Evolutionary conservation across 306 rosid genomes (phyloP), one percentile per base, ranked within the genome.

Genomic region (Ziziphus jujuba): DNA sequence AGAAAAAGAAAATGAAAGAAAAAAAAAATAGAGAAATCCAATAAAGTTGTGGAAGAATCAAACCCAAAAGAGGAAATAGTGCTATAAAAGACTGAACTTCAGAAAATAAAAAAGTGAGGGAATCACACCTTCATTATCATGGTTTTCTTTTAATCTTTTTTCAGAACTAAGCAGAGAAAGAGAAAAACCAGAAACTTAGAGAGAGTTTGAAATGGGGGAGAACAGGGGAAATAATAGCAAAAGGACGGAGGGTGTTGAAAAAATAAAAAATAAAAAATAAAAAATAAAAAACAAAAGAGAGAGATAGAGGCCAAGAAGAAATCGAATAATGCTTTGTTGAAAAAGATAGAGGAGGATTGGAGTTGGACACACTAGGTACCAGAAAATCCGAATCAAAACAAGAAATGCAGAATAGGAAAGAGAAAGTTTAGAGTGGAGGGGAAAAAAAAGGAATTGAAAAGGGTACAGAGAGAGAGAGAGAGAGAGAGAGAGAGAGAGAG

Each of bases 321-420:
- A 77, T 58, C 53, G 52, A 84, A 78, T 74, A 66, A 75, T 73
- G 74, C 63, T 69, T 36, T 70, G 63, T 33, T 55, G 72, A 47
- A 49, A 63, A 69, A 69, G 65, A 62, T 22, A 59, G 72, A 33
- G 65, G 63, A 4, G 49, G 31, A 38, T 69, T 55, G 77, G 75
- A 56, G 33, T 69, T 55, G 77, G 75, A 56, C 54, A 63, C 63
- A 75, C 70, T 48, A 5, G 70, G 69, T 61, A 75, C 71, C 77
- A 71, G 75, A 79, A 82, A 91, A 78, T 89, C 71, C 87, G 87
- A 82, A 82, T 71, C 80, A 78, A 78, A 89, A 84, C 92, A 85
- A 89, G 86, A 71, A 66, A 58, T 77, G 91, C 91, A 84, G 91
- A 85, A 38, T 81, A 79, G 77, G 96, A 86, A 63, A 86, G 97